Conservation (phyloP, 1,284 basidiomycete genomes). For the Leccinum pachyderme region DNA sequence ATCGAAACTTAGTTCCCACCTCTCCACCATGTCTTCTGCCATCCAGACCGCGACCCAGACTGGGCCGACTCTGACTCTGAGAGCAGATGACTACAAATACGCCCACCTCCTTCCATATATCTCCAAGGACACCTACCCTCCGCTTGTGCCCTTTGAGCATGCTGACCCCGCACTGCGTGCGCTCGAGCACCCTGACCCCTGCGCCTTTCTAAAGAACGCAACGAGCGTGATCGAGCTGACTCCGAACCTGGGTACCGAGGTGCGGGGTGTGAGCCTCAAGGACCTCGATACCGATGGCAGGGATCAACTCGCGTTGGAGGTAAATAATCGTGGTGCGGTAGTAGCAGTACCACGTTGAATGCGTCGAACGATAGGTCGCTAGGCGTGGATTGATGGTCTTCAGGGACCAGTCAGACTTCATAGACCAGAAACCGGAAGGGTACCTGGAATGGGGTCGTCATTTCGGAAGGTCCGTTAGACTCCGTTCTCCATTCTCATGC, state of each 20-base stretch:
- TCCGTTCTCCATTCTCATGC: not conserved
- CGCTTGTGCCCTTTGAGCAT: conserved; percentile 74
- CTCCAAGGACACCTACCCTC: conserved; percentile 58
- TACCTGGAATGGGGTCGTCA: conserved; percentile 69
- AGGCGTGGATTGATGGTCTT: conserved; percentile 76
- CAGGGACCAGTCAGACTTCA: conserved; percentile 71
- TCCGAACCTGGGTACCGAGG: conserved; percentile 74
- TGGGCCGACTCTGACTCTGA: conserved; percentile 26
- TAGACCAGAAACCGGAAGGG: conserved; percentile 67
- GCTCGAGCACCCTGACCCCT: conserved; percentile 59
- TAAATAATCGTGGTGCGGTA: conserved; percentile 22
- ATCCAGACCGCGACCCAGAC: conserved; percentile 33
- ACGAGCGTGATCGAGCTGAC: conserved; percentile 61
- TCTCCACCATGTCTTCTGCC: conserved; percentile 21
- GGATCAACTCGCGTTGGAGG: conserved; percentile 79
- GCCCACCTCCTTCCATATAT: conserved; percentile 66
- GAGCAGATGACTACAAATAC: conserved; percentile 50
- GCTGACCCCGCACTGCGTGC: conserved; percentile 72
- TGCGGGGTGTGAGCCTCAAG: conserved; percentile 69
- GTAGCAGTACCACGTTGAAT: not conserved
- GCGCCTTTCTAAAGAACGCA: conserved; percentile 63
- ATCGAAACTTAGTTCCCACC: no score
- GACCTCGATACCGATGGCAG: conserved; percentile 59
- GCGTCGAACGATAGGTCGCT: conserved; percentile 53
- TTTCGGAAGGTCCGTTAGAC: conserved; percentile 52